Base-by-base conservation (phyloP, 805 yeast species). In the Cephaloascus albidus region DNA sequence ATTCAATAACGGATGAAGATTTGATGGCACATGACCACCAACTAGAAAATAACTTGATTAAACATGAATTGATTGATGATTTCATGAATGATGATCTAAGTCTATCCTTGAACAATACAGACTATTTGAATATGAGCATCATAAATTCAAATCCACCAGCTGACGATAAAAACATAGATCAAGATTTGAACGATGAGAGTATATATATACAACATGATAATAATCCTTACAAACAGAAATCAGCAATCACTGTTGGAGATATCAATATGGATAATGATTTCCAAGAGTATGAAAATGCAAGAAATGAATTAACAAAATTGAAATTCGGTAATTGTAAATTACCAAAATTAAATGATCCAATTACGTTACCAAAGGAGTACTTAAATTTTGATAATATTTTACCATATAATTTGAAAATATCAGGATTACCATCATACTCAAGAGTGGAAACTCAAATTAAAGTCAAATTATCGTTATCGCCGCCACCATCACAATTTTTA, bases 401-500 rank as follows among this genome's bases (percentile, higher is more conserved):
- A 38, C 76, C 76, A 1, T 78, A 73, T 54, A 62, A 68, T 40
- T 46, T 84, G 39, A 55, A 61, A 19, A 63, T 90, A 1, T 57
- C 68, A 5, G 82, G 79, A 38, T 65, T 90, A 35, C 97, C 97
- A 2, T 62, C 74, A 4, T 79, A 78, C 48, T 86, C 96, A 10
- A 75, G 98, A 47, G 98, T 90, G 4, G 98, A 90, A 60, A 90
- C 97, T 14, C 98, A 93, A 61, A 86, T 93, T 54, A 89, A 87
- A 57, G 64, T 94, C 34, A 70, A 72, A 35, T 60, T 90, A 17
- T 56, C 71, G 6, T 63, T 90, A 35, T 70, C 78, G 23, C 95
- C 96, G 1, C 76, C 90, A 1, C 95, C 95, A 1, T 70, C 76
- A 4, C 83, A 86, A 49, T 68, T 72, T 38, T 61, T 85, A 38